Base-by-base conservation (phyloP, 2,329 filamentous ascomycete species). In the Paecilomyces sp. region DNA sequence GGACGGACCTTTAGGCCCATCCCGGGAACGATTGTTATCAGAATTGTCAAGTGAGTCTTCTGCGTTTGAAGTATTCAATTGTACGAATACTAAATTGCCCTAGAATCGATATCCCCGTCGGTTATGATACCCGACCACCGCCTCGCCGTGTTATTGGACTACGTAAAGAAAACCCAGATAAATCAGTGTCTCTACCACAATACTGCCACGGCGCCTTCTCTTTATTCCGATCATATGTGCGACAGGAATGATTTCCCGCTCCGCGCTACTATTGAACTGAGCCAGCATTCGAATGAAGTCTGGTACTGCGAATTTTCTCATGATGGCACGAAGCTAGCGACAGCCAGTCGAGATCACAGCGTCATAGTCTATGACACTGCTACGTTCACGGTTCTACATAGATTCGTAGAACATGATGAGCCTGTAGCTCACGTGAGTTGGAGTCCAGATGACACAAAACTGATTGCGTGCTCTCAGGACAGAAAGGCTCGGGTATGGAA, bases 91-190 rank as follows among this genome's bases (percentile, higher is more conserved):
- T 47, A 3, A 47, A 8, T 4, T 18, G 41, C 9, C 9, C 15
- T 66, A 93, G 90, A 83, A 79, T 96, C 86, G 59, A 96, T 99
- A 72, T 96, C 94, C 1, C 93, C 94, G 0, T 94, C 92, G 3
- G 90, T 96, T 53, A 97, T 99, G 92, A 89, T 99, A 58, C 94
- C 94, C 1, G 91, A 96, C 70, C 90, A 94, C 72, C 88, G 94
- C 6, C 80, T 99, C 53, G 91, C 91, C 1, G 83, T 87, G 34
- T 80, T 99, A 15, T 79, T 99, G 57, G 83, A 92, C 60, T 87
- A 95, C 65, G 87, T 96, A 41, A 96, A 97, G 71, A 83, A 88
- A 62, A 85, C 83, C 63, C 93, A 97, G 76, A 90, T 97, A 60
- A 84, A 87, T 57, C 85, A 84, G 31, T 99, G 94, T 71, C 77